Percentiles rank a stretch among this genome's conserved stretches.
These are phyloP conservation scores for Betula pendula DNA, from an alignment of 306 rosid genomes.

Conservation along the genomic window DNA sequence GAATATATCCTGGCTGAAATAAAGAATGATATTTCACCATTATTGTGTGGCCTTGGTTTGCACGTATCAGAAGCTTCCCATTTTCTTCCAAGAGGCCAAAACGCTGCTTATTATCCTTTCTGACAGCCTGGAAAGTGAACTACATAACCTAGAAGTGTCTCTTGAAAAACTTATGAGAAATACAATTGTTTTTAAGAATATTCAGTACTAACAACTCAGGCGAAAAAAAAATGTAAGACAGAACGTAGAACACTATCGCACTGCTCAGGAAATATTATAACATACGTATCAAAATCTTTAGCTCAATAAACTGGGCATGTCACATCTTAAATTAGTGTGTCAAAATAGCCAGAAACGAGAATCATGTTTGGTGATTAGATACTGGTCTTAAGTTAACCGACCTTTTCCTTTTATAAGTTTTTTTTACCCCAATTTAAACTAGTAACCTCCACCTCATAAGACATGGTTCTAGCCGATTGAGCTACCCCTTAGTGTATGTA, in stretches of 20 bases:
- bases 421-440: too few species aligned
- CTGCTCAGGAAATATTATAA: neutral
- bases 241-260: neutral
- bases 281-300: neutral
- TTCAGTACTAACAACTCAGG: neutral
- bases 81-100: slow-evolving; percentile 80
- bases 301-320: neutral
- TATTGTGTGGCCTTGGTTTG: slow-evolving; percentile 92
- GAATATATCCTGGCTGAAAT: neutral
- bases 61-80: slow-evolving; percentile 76
- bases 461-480: too few species aligned
- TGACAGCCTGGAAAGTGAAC: slow-evolving; percentile 66
- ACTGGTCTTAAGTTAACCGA: neutral
- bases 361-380: neutral
- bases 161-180: neutral
- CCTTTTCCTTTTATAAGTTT: neutral
- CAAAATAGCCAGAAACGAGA: neutral
- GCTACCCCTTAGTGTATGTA: too few species aligned
- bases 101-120: slow-evolving; percentile 85
- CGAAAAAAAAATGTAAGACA: neutral
- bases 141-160: slow-evolving; percentile 12
- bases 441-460: too few species aligned
- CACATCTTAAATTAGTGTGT: neutral
- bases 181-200: neutral
- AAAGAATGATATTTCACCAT: slow-evolving; percentile 39